Conservation (phyloP, 257 asterid species). For the Solanum pinnatisectum region DNA sequence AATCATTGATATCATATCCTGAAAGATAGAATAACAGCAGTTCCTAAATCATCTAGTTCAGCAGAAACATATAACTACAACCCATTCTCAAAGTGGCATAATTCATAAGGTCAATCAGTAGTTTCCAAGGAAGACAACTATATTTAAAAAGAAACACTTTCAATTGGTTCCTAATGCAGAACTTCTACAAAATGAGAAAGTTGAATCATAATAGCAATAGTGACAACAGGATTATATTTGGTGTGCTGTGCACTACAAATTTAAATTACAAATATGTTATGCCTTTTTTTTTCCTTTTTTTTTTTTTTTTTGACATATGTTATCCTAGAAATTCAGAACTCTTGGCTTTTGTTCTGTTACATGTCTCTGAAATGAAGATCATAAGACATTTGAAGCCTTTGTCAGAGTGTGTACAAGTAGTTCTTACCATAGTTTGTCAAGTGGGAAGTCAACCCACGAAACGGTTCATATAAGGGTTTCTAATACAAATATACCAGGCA, state of each 20-base stretch:
- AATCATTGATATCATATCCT: slow-evolving; percentile 51
- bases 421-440: background rate
- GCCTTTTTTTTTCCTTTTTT: background rate
- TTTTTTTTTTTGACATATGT: background rate
- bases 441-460: background rate
- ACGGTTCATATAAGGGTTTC: background rate
- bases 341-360: background rate
- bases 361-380: background rate
- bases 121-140: background rate
- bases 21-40: slow-evolving; percentile 14
- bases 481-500: background rate
- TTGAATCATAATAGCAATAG: background rate
- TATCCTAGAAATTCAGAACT: background rate
- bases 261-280: background rate
- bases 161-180: background rate
- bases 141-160: background rate
- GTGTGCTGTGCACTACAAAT: background rate
- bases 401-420: background rate
- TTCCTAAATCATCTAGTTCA: background rate
- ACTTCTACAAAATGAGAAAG: background rate
- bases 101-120: background rate
- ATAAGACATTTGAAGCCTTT: background rate
- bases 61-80: background rate
- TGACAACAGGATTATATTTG: background rate
- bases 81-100: background rate